Percentiles rank a stretch among this genome's conserved stretches.
Evolutionary conservation across 805 yeast species (phyloP).

Genomic region (Limtongozyma cylindracea): DNA sequence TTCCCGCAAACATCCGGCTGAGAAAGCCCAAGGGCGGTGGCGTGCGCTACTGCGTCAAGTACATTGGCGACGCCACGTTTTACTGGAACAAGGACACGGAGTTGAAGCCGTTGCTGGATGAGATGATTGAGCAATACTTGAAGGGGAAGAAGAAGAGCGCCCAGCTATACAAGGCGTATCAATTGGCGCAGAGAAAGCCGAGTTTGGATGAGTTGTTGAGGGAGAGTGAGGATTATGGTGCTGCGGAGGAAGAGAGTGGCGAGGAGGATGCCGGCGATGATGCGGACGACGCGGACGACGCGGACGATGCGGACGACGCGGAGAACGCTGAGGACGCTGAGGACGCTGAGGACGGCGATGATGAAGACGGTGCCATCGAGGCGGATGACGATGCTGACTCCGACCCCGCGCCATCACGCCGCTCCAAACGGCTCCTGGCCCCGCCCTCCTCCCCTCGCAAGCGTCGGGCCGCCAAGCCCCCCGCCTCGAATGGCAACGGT

Average conservation of each 20-base stretch:
- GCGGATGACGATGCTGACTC: background rate
- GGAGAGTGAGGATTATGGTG: slow-evolving; percentile 4
- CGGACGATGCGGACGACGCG: slow-evolving; percentile 1
- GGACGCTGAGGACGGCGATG: no score
- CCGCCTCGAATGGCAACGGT: no score
- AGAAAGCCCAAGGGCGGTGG: slow-evolving; percentile 11
- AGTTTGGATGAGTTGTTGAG: slow-evolving; percentile 13
- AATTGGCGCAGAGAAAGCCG: slow-evolving; percentile 4
- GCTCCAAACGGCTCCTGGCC: no score
- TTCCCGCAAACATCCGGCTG: slow-evolving; percentile 11
- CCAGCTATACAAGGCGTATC: slow-evolving; percentile 5
- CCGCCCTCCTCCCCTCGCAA: no score
- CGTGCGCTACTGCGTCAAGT: slow-evolving; percentile 14
- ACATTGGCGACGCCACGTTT: slow-evolving; percentile 19
- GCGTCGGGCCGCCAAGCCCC: no score
- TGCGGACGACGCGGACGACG: background rate
- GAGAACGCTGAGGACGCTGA: slow-evolving; percentile 1
- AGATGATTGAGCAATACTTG: slow-evolving; percentile 8
- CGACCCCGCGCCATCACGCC: no score
- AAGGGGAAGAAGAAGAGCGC: no score
- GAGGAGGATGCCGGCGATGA: slow-evolving; percentile 1
- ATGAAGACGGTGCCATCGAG: background rate
- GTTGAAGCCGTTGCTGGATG: slow-evolving; percentile 8
- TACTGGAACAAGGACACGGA: slow-evolving; percentile 16
- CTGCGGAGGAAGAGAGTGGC: slow-evolving; percentile 1